These are phyloP conservation scores for Triangularia setosa DNA, from an alignment of 2,329 filamentous ascomycete species.

Conservation along the genomic window DNA sequence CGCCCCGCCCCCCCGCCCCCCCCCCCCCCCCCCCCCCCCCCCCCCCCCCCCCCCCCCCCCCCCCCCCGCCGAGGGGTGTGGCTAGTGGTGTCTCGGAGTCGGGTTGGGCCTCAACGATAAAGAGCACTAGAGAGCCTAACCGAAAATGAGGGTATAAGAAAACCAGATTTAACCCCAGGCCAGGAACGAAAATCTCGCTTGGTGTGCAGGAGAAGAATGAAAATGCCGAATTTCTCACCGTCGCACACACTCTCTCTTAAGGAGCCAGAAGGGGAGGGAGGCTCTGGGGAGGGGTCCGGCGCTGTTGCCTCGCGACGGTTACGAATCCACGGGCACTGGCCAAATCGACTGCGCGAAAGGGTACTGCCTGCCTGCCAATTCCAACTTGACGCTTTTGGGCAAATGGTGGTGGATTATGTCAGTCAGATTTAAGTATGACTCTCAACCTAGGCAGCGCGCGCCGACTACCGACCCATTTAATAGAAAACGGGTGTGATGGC, in stretches of 20 bases:
- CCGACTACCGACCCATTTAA: slow-evolving; percentile 19
- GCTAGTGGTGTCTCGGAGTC: slow-evolving; percentile 6
- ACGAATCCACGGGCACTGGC: background rate
- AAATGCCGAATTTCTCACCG: slow-evolving; percentile 8
- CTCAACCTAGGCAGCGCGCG: slow-evolving; percentile 17
- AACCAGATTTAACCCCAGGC: slow-evolving; percentile 14
- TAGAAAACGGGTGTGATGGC: slow-evolving; percentile 10
- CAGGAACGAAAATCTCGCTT: slow-evolving; percentile 24
- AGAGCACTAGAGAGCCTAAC: slow-evolving; percentile 17
- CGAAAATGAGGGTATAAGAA: slow-evolving; percentile 17
- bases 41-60: too few species aligned
- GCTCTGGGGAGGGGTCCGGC: slow-evolving; percentile 3
- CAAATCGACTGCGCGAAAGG: slow-evolving; percentile 10
- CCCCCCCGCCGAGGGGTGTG: too few species aligned
- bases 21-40: too few species aligned
- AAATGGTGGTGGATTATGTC: background rate
- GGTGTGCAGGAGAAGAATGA: slow-evolving; percentile 5
- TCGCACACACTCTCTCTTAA: slow-evolving; percentile 13
- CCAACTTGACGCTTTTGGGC: background rate
- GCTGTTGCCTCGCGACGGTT: slow-evolving; percentile 22
- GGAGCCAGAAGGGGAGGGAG: background rate
- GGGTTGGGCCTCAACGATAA: slow-evolving; percentile 27
- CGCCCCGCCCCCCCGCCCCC: too few species aligned
- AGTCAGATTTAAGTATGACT: background rate
- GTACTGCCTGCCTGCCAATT: background rate